A percentile compares a stretch with the other conserved stretches of the same genome.
These are phyloP conservation scores for Zanthoxylum bungeanum DNA, from an alignment of 345 rosid genomes.

Conservation along the genomic window DNA sequence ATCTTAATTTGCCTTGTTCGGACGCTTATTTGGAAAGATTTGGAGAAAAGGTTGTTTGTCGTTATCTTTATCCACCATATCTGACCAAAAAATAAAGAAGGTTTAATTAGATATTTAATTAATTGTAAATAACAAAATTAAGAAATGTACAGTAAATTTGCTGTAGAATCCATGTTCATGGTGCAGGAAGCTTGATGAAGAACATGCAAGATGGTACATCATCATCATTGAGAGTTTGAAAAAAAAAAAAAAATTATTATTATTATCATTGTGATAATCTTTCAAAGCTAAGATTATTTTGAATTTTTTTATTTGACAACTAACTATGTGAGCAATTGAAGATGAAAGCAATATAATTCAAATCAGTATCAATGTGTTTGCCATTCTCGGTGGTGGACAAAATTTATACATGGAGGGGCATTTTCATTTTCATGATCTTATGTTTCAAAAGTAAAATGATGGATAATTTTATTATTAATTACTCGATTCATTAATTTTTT, in stretches of 20 bases:
- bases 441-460: too few relatives aligned
- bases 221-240: conserved; percentile 12
- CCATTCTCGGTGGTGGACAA: conserved; percentile 24
- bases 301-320: background rate
- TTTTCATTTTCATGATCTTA: background rate
- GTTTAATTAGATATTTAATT: background rate
- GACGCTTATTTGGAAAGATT: conserved; percentile 21
- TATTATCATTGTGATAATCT: too few relatives aligned
- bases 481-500: too few relatives aligned
- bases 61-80: conserved; percentile 22
- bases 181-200: background rate
- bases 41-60: conserved; percentile 38
- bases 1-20: conserved; percentile 5
- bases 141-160: background rate
- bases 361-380: conserved; percentile 28
- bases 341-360: conserved; percentile 21
- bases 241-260: background rate
- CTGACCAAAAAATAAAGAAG: conserved; percentile 9
- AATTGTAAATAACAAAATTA: background rate
- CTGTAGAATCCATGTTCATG: conserved; percentile 2
- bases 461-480: too few relatives aligned
- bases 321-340: background rate
- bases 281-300: background rate
- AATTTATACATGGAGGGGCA: background rate
- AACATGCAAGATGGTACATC: conserved; percentile 12